Evolutionary conservation across 208 protist species (phyloP), one percentile per base, ranked within the genome.

Genomic region (Wallacemonas collosoma): DNA sequence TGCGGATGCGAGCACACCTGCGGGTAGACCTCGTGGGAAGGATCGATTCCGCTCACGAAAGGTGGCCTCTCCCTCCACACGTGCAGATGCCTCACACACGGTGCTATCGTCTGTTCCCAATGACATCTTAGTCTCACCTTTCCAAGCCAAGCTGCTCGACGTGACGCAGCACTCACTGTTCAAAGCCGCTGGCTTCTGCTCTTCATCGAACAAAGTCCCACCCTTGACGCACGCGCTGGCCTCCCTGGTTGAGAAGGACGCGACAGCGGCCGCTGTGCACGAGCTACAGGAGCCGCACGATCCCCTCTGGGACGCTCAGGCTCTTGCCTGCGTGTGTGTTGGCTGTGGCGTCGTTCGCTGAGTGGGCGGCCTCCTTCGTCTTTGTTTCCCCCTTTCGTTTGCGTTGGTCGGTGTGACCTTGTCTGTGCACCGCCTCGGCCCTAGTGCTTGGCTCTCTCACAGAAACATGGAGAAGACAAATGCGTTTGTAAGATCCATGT

Each of bases 241-340:
- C 60, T 79, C 77, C 55, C 77, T 78, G 3, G 62, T 79, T 15
- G 26, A 2, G 38, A 57, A 71, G 9, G 85, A 95, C 57, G 61
- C 57, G 5, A 76, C 72, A n/a, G 87, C 90, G 1, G 65, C 58
- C 15, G 68, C n/a, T 35, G 40, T 95, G 54, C 54, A 68, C 2
- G 68, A 53, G 17, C 3, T 50, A 2, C 63, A 62, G 56, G 68
- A 53, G 8, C 76, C 68, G 44, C 90, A 95, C 68, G 85, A 95
- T 64, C 86, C 90, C 3, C 68, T 95, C 35, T 95, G 90, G 88
- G 90, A 95, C 81, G 90, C 90, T 11, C 85, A 90, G 68, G 90
- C 90, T 9, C 75, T 95, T 2, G 90, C 85, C 14, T 95, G 89
- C 55, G 65, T 95, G 5, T 82, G 77, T 51, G 71, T 81, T 0